Conservation (phyloP, 805 yeast species). For the Dipodascopsis uninucleata region DNA sequence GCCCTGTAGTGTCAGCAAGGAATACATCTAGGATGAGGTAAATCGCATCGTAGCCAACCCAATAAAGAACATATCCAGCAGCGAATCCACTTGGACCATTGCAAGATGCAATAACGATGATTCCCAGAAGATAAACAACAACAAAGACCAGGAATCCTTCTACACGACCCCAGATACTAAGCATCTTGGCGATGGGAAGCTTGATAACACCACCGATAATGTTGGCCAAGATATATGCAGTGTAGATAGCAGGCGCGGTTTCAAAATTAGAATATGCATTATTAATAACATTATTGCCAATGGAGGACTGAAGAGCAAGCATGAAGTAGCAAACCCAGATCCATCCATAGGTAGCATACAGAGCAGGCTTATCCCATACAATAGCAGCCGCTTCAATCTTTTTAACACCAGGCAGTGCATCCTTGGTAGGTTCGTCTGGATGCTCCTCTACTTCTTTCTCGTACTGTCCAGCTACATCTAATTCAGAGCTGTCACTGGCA, state of each 20-base stretch:
- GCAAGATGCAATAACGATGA: conserved; percentile 56
- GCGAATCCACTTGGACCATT: conserved; percentile 51
- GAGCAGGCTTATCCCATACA: conserved; percentile 36
- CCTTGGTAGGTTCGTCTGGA: conserved; percentile 27
- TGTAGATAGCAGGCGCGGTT: conserved; percentile 35
- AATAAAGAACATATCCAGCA: conserved; percentile 52
- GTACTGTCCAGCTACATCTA: no score
- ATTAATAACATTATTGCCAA: conserved; percentile 31
- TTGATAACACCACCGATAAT: conserved; percentile 38
- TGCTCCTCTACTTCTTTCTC: conserved; percentile 9
- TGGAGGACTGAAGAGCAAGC: conserved; percentile 36
- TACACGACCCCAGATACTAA: conserved; percentile 56
- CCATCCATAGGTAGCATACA: conserved; percentile 35
- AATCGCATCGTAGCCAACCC: conserved; percentile 55
- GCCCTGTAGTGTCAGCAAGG: conserved; percentile 56
- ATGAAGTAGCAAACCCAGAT: conserved; percentile 40
- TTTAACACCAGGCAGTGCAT: conserved; percentile 34
- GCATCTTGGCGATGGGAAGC: conserved; percentile 45
- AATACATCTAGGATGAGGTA: conserved; percentile 50
- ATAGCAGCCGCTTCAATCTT: conserved; percentile 36
- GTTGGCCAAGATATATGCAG: conserved; percentile 35
- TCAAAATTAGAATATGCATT: conserved; percentile 31
- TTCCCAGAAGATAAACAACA: conserved; percentile 52
- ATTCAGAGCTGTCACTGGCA: no score
- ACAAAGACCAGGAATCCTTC: conserved; percentile 46